These are phyloP conservation scores for Phytophthora gonapodyides DNA, from an alignment of 352 stramenopile species.

Conservation along the genomic window DNA sequence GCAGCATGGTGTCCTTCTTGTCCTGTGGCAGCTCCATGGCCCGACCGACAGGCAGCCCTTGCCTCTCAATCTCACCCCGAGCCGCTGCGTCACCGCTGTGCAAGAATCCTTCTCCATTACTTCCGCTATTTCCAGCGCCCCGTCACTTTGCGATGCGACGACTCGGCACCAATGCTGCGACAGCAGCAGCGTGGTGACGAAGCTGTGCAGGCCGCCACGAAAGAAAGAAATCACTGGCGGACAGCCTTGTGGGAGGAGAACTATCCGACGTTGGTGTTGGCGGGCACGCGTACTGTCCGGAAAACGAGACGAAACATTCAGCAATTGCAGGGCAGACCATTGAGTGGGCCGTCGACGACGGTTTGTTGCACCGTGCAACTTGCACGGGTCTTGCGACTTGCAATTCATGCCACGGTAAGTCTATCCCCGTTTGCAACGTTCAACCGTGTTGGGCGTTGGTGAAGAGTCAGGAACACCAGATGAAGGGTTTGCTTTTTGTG, in stretches of 20 bases:
- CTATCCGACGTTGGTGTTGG: background rate
- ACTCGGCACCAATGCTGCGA: slow-evolving; percentile 12
- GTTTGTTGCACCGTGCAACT: background rate
- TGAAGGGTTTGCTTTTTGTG: no score
- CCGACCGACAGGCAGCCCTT: slow-evolving; percentile 14
- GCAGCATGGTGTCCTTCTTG: slow-evolving; percentile 40
- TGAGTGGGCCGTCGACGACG: background rate
- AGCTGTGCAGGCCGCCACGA: background rate
- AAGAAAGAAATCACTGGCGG: slow-evolving; percentile 5
- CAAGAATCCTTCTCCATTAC: slow-evolving; percentile 23
- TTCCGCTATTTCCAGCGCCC: slow-evolving; percentile 30
- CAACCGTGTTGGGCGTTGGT: no score
- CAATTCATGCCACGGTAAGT: no score
- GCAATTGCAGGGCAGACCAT: background rate
- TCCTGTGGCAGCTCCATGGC: slow-evolving; percentile 27
- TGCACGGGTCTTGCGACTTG: no score
- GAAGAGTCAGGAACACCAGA: no score
- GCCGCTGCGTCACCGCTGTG: slow-evolving; percentile 1
- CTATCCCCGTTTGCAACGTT: no score
- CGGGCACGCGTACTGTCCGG: background rate
- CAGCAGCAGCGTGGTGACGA: background rate
- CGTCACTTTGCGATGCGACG: slow-evolving; percentile 25
- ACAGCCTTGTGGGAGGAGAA: slow-evolving; percentile 4
- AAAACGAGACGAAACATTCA: slow-evolving; percentile 7
- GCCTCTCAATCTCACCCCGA: slow-evolving; percentile 20